Percentiles rank a stretch among this genome's conserved stretches.
These are phyloP conservation scores for Podila horticola DNA, from an alignment of 192 early-diverging fungal genomes.

Conservation along the genomic window DNA sequence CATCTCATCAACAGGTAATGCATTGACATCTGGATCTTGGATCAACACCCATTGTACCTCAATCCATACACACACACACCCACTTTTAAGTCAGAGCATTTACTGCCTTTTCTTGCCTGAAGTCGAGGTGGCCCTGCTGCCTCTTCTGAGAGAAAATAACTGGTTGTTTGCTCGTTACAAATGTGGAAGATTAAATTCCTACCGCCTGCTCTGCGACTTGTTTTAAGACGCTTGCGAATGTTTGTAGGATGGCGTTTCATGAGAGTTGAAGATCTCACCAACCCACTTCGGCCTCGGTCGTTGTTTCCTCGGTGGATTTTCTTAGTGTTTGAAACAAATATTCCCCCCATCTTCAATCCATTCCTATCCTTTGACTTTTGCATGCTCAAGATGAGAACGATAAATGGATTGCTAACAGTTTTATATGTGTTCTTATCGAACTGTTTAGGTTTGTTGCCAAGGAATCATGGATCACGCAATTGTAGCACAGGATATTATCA, in stretches of 20 bases:
- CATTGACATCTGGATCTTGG: neutral
- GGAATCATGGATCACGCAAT: no score
- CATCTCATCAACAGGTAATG: neutral
- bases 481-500: no score
- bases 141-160: slow-evolving; percentile 6
- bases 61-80: slow-evolving; percentile 5
- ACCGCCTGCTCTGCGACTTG: slow-evolving; percentile 52
- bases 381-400: neutral
- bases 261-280: slow-evolving; percentile 56
- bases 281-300: slow-evolving; percentile 6
- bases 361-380: neutral
- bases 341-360: slow-evolving; percentile 8
- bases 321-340: slow-evolving; percentile 55
- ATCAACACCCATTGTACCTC: neutral
- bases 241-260: slow-evolving; percentile 52
- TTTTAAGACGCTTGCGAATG: slow-evolving; percentile 55
- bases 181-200: slow-evolving; percentile 54
- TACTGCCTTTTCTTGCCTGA: slow-evolving; percentile 30
- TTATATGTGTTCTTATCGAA: neutral
- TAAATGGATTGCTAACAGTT: neutral
- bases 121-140: neutral
- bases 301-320: slow-evolving; percentile 29
- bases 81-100: slow-evolving; percentile 57
- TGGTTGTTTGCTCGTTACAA: slow-evolving; percentile 57
- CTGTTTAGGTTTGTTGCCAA: no score